Percentiles rank a stretch among this genome's conserved stretches.
These are phyloP conservation scores for Piper longum DNA, from an alignment of 164 flowering plant species.

Conservation along the genomic window DNA sequence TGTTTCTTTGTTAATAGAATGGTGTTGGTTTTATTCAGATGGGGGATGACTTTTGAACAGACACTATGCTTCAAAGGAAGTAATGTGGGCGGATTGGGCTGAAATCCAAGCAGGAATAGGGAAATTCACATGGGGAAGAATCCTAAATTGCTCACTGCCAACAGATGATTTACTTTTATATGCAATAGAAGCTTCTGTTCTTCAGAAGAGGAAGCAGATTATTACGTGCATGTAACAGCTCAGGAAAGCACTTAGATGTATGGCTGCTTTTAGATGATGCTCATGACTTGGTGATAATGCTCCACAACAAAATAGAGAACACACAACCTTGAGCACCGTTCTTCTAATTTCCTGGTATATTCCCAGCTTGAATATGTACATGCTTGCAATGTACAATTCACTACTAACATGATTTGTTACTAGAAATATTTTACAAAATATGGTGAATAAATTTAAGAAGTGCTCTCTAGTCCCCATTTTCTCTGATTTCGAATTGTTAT, in stretches of 20 bases:
- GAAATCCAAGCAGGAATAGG: slow-evolving; percentile 78
- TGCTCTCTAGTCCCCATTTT: no score
- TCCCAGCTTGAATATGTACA: no score
- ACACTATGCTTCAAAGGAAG: slow-evolving; percentile 84
- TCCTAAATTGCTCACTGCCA: slow-evolving; percentile 78
- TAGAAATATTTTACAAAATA: no score
- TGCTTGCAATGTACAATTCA: no score
- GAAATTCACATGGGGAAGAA: slow-evolving; percentile 78
- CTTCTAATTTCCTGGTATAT: no score
- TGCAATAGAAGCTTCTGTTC: slow-evolving; percentile 84
- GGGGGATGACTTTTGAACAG: slow-evolving; percentile 78
- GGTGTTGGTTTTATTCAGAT: slow-evolving; percentile 87
- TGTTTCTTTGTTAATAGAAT: slow-evolving; percentile 92
- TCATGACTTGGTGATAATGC: slow-evolving; percentile 65
- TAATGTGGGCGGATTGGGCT: slow-evolving; percentile 96
- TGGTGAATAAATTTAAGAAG: no score
- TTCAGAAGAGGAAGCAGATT: slow-evolving; percentile 77
- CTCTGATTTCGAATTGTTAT: no score
- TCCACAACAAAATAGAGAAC: slow-evolving; percentile 57
- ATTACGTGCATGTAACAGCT: slow-evolving; percentile 81
- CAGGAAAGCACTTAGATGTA: slow-evolving; percentile 84
- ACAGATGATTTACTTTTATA: slow-evolving; percentile 81
- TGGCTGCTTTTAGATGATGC: slow-evolving; percentile 96
- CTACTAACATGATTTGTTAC: no score
- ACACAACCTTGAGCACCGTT: no score